Evolutionary conservation across 352 stramenopile species (phyloP).

Genomic region (Globisporangium rhizosaccharum): DNA sequence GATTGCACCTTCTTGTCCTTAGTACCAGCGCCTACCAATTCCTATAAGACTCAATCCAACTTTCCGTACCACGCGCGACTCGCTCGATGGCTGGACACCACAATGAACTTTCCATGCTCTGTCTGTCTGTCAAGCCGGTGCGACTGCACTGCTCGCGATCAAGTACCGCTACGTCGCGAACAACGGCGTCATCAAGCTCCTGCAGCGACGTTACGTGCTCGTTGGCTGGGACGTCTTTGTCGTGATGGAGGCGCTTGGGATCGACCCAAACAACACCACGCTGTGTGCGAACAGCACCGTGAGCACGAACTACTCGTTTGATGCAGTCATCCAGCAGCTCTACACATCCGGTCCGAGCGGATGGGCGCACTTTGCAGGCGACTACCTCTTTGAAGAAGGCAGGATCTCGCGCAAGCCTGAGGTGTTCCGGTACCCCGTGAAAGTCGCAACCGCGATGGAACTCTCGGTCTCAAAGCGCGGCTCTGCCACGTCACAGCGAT

Average conservation of each 20-base stretch:
- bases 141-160: no score
- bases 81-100: no score
- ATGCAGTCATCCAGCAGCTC: constrained; percentile 28
- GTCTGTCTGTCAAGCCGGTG: no score
- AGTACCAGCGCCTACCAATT: no score
- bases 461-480: constrained; percentile 3
- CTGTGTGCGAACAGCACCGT: constrained; percentile 20
- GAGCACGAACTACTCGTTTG: constrained; percentile 25
- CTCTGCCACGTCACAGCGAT: no score
- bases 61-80: no score
- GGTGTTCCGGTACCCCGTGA: constrained; percentile 17
- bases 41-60: no score
- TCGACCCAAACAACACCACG: constrained; percentile 25
- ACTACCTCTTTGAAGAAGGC: constrained; percentile 28
- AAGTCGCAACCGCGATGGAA: constrained; percentile 23
- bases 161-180: no score
- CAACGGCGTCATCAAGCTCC: no score
- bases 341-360: constrained; percentile 36
- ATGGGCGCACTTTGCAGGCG: constrained; percentile 21
- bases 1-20: no score
- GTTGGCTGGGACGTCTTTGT: constrained; percentile 41
- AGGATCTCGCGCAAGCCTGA: constrained; percentile 18
- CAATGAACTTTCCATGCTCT: no score
- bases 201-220: no score
- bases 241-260: constrained; percentile 25